Base-by-base conservation (phyloP, 2,329 filamentous ascomycete species). In the Metarhizium rileyi region DNA sequence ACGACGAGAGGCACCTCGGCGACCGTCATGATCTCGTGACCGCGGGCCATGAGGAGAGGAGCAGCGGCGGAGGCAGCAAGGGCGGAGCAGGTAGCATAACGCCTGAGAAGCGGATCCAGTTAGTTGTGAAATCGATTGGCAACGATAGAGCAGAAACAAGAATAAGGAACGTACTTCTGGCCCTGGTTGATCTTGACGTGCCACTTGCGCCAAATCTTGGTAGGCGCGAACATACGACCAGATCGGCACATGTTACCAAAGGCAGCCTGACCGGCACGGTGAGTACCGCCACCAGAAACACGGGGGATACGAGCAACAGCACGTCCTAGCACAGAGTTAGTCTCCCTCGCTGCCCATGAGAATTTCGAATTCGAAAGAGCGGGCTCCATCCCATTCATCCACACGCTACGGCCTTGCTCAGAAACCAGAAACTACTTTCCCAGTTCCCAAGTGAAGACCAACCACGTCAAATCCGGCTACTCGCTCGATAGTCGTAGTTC, bases 181-280 rank as follows among this genome's bases (percentile, higher is more conserved):
- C 87, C 87, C 75, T 94, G 83, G 83, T 95, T 95, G 84, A 98
- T 83, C 90, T 97, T 97, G 81, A 96, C 83, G 83, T 98, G 93
- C 94, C 93, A 98, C 82, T 95, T 96, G 74, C 93, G 84, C 94
- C 93, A 98, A 79, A 95, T 87, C 86, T 98, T 98, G 77, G 93
- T 98, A 63, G 93, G 93, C 64, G 93, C 93, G 79, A 98, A 98
- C 93, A 98, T 98, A 79, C 93, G 93, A 81, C 94, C 93, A 71
- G 91, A 95, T 74, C 93, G 90, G 81, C 93, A 98, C 90, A 91
- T 90, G 87, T 98, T 98, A 89, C 93, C 93, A 76, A 97, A 98
- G 65, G 93, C 93, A 75, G 93, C 93, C 82, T 98, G 93, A 81
- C 93, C 93, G 70, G 93, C 93, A 83, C 93, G 91, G 86, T 98